A percentile compares a stretch with the other conserved stretches of the same genome.
These are phyloP conservation scores for Tympanopsis confertula DNA, from an alignment of 2,329 filamentous ascomycete genomes.

Conservation along the genomic window DNA sequence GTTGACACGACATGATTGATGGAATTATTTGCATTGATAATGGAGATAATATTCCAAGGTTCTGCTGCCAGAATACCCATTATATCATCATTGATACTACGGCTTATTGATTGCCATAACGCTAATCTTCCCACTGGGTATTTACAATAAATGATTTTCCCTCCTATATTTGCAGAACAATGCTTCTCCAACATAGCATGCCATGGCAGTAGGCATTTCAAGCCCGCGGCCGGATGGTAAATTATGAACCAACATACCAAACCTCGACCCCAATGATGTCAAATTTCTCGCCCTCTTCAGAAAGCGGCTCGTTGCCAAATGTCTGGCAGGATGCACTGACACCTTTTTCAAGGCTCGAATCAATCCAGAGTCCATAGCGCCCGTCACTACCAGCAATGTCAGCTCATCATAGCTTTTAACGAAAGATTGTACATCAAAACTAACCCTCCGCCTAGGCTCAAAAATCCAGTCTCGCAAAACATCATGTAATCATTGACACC, in stretches of 20 bases:
- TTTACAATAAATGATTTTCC: no score
- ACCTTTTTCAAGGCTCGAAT: not conserved
- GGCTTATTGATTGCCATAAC: no score
- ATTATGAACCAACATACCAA: not conserved
- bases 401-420: not conserved
- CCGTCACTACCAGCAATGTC: not conserved
- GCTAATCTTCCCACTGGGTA: no score
- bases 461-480: constrained; percentile 53
- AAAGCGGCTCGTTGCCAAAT: constrained; percentile 1
- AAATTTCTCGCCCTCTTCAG: not conserved
- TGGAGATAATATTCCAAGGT: no score
- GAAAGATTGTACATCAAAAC: not conserved
- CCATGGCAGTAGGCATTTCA: no score
- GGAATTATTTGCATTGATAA: no score
- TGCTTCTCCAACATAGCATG: no score
- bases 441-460: constrained; percentile 52
- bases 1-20: no score
- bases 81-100: no score
- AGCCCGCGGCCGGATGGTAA: no score
- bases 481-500: constrained; percentile 68
- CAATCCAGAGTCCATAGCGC: not conserved
- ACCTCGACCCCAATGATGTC: constrained; percentile 1
- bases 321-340: constrained; percentile 1
- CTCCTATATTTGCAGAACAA: no score
- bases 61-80: no score